These are phyloP conservation scores for Aquilaria malaccensis DNA, from an alignment of 345 rosid genomes.

Conservation along the genomic window DNA sequence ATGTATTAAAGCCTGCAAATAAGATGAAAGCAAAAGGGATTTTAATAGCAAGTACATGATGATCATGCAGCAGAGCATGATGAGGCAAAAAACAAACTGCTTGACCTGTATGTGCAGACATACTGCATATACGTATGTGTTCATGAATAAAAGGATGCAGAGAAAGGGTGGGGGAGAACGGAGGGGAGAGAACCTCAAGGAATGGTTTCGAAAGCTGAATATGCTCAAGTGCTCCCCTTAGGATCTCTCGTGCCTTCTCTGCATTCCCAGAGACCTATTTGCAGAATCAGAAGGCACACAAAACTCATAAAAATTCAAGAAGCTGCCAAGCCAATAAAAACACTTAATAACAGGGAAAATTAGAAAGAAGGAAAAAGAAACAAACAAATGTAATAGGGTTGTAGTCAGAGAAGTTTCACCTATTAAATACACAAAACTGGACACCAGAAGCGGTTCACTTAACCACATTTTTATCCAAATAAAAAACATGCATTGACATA, in stretches of 20 bases:
- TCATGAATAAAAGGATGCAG: not conserved
- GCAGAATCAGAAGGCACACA: constrained; percentile 4
- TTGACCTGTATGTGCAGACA: too few relatives aligned
- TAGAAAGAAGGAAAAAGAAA: not conserved
- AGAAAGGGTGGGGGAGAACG: not conserved
- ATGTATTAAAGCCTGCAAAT: constrained; percentile 54
- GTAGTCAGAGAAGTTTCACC: not conserved
- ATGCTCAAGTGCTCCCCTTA: constrained; percentile 65
- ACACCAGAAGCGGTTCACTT: too few relatives aligned
- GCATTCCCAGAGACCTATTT: constrained; percentile 57
- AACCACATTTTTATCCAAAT: too few relatives aligned
- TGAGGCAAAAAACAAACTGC: not conserved
- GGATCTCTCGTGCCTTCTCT: constrained; percentile 71
- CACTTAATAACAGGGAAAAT: not conserved
- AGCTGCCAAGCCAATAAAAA: not conserved
- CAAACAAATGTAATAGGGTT: not conserved
- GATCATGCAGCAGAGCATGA: not conserved
- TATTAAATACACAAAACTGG: not conserved
- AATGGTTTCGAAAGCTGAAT: constrained; percentile 72
- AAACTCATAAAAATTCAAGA: not conserved
- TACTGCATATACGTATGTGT: not conserved
- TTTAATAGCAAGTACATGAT: constrained; percentile 7
- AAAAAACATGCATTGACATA: too few relatives aligned
- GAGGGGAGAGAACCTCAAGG: constrained; percentile 46
- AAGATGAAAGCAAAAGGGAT: constrained; percentile 4